phyloP scores from a whole-genome alignment of 2,329 filamentous ascomycete genomes.

The Lasiodiplodia sp. region DNA sequence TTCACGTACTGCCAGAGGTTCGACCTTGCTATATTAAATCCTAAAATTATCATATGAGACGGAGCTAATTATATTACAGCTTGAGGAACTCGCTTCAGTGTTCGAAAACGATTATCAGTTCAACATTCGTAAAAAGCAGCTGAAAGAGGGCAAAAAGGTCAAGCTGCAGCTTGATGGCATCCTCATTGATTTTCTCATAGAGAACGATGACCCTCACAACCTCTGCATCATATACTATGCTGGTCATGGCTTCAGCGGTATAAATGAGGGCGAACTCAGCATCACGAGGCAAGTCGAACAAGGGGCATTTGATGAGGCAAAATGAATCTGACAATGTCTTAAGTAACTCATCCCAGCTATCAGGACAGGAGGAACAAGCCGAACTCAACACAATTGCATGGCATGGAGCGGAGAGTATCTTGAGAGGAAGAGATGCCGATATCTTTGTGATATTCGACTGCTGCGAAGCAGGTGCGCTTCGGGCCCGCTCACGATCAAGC shows the following conservation, averaged over 20 bases:
- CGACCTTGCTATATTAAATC: not conserved
- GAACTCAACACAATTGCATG: not conserved
- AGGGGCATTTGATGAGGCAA: not conserved
- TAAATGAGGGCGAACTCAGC: not conserved
- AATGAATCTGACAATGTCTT: not conserved
- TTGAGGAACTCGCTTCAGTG: not conserved
- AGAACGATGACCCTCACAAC: not conserved
- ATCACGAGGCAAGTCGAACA: not conserved
- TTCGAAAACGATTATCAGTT: not conserved
- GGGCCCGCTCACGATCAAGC: conserved; percentile 7
- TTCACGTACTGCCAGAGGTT: conserved; percentile 31
- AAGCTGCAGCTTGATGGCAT: not conserved
- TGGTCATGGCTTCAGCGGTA: not conserved
- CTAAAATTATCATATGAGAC: fast-evolving
- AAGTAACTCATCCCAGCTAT: not conserved
- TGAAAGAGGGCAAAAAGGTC: not conserved
- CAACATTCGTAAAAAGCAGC: not conserved
- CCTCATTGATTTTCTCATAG: not conserved
- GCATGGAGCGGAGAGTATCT: not conserved
- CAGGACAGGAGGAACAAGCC: not conserved
- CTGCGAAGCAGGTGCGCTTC: conserved; percentile 35
- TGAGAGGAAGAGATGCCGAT: conserved; percentile 32
- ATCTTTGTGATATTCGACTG: conserved; percentile 39
- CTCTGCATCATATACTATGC: conserved; percentile 12
- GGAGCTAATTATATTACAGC: not conserved